Evolutionary conservation across 495 filamentous ascomycete genomes (phyloP).

Genomic region (Venustampulla echinocandica): DNA sequence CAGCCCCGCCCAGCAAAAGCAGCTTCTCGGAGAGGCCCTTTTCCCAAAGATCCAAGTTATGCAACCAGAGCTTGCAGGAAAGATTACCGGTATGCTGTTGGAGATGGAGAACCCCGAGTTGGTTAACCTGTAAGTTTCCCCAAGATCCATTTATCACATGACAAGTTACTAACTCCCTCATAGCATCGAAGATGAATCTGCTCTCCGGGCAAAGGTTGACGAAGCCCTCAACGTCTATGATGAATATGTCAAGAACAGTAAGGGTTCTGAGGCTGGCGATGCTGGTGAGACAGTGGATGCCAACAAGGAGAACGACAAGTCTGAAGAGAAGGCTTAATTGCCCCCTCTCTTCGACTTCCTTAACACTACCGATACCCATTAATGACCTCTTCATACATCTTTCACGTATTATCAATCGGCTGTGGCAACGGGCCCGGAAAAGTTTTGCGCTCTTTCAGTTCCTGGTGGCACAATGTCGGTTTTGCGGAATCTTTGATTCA

Average conservation of each 20-base stretch:
- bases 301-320: slow-evolving; percentile 47
- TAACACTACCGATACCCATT: slow-evolving; percentile 15
- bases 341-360: slow-evolving; percentile 15
- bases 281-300: slow-evolving; percentile 31
- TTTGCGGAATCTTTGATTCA: slow-evolving; percentile 9
- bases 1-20: slow-evolving; percentile 70
- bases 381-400: slow-evolving; percentile 21
- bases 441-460: slow-evolving; percentile 20
- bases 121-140: slow-evolving; percentile 80
- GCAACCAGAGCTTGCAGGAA: slow-evolving; percentile 91
- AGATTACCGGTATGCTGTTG: slow-evolving; percentile 99
- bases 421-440: slow-evolving; percentile 19
- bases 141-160: not conserved
- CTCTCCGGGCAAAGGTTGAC: slow-evolving; percentile 88
- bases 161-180: slow-evolving; percentile 19
- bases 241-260: slow-evolving; percentile 89
- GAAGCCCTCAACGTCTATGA: slow-evolving; percentile 96
- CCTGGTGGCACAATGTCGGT: slow-evolving; percentile 14
- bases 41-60: slow-evolving; percentile 95
- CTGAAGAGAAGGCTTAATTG: slow-evolving; percentile 47
- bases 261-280: slow-evolving; percentile 29
- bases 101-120: slow-evolving; percentile 98
- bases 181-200: slow-evolving; percentile 82
- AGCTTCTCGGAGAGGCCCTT: slow-evolving; percentile 91
- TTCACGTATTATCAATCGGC: slow-evolving; percentile 23